Conservation (phyloP, 768 basidiomycete genomes). For the Hebeloma cylindrosporum region DNA sequence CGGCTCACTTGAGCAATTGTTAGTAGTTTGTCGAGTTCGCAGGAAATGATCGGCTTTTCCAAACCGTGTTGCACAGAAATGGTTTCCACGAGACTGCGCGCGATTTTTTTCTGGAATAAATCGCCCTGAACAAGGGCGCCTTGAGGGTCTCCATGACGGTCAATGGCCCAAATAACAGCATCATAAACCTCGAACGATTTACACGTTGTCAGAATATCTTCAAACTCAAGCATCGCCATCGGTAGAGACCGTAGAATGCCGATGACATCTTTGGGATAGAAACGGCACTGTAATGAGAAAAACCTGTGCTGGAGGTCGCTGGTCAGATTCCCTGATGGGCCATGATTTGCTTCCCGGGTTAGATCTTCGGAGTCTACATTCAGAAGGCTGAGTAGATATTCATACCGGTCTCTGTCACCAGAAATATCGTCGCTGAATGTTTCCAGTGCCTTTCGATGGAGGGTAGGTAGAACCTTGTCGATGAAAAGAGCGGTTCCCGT, state of each 20-base stretch:
- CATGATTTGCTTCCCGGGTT: conserved; percentile 42
- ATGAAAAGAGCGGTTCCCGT: conserved; percentile 69
- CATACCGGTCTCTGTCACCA: conserved; percentile 55
- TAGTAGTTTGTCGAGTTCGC: conserved; percentile 50
- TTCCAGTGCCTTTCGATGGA: conserved; percentile 66
- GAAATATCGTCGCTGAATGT: conserved; percentile 40
- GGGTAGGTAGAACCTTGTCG: conserved; percentile 61
- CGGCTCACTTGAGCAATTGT: conserved; percentile 62
- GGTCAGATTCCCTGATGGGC: conserved; percentile 49
- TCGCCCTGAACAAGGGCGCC: conserved; percentile 70
- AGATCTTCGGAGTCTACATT: conserved; percentile 48
- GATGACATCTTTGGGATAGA: conserved; percentile 65
- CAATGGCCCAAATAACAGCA: conserved; percentile 79
- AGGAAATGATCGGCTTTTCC: conserved; percentile 27
- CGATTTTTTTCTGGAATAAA: conserved; percentile 52
- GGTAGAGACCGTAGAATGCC: conserved; percentile 58
- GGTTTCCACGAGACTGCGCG: conserved; percentile 40
- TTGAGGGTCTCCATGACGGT: conserved; percentile 60
- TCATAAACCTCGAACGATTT: conserved; percentile 66
- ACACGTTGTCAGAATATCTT: conserved; percentile 58
- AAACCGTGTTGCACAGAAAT: conserved; percentile 30
- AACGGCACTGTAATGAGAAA: conserved; percentile 70
- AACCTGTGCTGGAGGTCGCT: conserved; percentile 56
- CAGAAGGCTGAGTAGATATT: conserved; percentile 77
- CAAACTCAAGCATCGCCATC: conserved; percentile 52